Base-by-base conservation (phyloP, 75 land plant genomes). In the Gnetum montanum region DNA sequence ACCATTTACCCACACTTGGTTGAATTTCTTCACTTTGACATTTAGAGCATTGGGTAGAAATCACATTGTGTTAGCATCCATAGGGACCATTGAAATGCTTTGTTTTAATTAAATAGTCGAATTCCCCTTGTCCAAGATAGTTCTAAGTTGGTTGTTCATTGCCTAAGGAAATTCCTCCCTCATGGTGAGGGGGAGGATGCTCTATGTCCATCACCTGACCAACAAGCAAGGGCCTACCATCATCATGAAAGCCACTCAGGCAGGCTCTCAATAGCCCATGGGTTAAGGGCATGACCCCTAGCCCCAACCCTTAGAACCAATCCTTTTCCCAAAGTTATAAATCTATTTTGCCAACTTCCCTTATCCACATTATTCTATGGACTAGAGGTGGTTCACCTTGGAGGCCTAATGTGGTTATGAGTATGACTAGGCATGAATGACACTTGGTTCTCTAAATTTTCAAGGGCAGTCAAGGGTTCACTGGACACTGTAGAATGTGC, bases 311-410 rank as follows among this genome's bases (percentile, higher is more conserved):
- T 36, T 13, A 36, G 58, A 46, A 54, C 64, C 69, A 67, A 59
- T 67, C 69, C 63, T 67, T 67, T 67, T 67, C 69, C 45, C 63
- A 18, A 65, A 26, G 61, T 59, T 36, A 67, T 23, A 35, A 57
- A 67, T 60, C 70, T 43, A 23, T 51, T 67, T 67, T 65, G 68
- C 63, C 61, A 60, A 69, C 68, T 74, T 69, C 77, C 77, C 71
- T 74, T 74, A 59, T 64, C 71, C 69, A 69, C 72, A 75, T 64
- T 75, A 55, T 64, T 69, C 68, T 50, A 76, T 76, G 56, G 74
- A 66, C 70, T 43, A 76, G 73, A 67, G 70, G 67, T 35, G 60
- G 46, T 47, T 66, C 68, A 58, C 62, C 70, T 61, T 67, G 66
- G 70, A 61, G 57, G 52, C 66, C 70, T 61, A 31, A 50, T 67